Evolutionary conservation across 352 stramenopile species (phyloP), one percentile per base, ranked within the genome.

Genomic region (Phytophthora cactorum): DNA sequence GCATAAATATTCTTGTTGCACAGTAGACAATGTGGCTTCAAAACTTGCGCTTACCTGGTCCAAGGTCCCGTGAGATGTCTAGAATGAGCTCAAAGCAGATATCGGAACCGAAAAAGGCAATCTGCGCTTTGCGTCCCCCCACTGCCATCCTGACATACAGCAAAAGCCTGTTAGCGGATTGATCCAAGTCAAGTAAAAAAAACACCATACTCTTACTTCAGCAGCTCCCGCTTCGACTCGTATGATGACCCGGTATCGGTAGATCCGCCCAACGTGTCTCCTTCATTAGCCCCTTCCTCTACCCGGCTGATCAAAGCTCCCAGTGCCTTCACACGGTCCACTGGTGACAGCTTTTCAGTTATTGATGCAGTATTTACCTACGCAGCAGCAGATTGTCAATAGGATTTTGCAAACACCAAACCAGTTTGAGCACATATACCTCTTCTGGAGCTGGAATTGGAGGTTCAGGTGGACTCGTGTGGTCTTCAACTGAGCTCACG

Each of bases 31-130:
- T n/a, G 17, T 28, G 22, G 39, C 53, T 22, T 43, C 38, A 32
- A 27, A 10, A 43, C 27, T 22, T 14, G n/a, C 59, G 57, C 47
- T 52, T 61, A 89, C 84, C 75, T 71, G 79, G 70, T 5, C 83
- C 84, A 68, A 93, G 56, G 14, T 91, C 81, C 28, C 68, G 68
- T 10, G 79, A 76, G 41, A 92, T 78, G 36, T 92, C 77, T 3
- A 93, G 29, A 25, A 93, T 76, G 12, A 93, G 67, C 52, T 91
- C 84, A 43, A 92, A 92, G 70, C 84, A 92, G 17, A 95, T 78
- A 57, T 93, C 86, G 1, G 81, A 87, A 4, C 83, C 83, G 45
- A 86, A 92, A 45, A 92, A 90, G 34, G 79, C 85, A 67, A 92
- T 89, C 56, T 94, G 86, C 4, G 84, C 83, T 49, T 91, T 88